Percentiles rank a stretch among this genome's conserved stretches.
Conservation (phyloP, 495 filamentous ascomycete genomes). For the Neurospora pannonica region DNA sequence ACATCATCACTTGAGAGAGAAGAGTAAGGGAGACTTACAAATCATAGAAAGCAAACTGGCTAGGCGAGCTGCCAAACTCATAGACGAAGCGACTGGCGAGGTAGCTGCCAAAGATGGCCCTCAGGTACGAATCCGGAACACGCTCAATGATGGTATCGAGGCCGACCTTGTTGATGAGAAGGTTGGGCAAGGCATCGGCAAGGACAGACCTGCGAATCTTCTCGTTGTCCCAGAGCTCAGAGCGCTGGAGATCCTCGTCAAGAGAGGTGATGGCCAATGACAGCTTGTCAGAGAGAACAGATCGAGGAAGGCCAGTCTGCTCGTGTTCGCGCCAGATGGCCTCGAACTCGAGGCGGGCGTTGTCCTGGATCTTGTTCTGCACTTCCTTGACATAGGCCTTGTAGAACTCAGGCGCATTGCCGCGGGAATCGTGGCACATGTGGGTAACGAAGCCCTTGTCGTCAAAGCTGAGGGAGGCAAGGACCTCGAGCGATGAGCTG, state of each 20-base stretch:
- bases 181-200: constrained; percentile 72
- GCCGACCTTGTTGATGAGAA: constrained; percentile 82
- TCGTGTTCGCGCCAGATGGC: constrained; percentile 94
- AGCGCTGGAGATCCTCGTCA: constrained; percentile 89
- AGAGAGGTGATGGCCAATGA: constrained; percentile 86
- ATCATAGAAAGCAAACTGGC: constrained; percentile 96
- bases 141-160: constrained; percentile 76
- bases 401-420: constrained; percentile 82
- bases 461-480: constrained; percentile 89
- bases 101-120: constrained; percentile 92
- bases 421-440: constrained; percentile 80
- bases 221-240: constrained; percentile 81
- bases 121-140: constrained; percentile 86
- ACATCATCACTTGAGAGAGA: neutral
- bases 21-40: constrained; percentile 58
- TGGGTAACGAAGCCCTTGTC: constrained; percentile 78
- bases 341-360: constrained; percentile 89
- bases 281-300: constrained; percentile 79
- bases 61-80: constrained; percentile 81
- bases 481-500: constrained; percentile 92
- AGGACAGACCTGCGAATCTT: constrained; percentile 69
- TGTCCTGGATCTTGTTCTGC: constrained; percentile 77
- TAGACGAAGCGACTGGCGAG: constrained; percentile 94
- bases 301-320: constrained; percentile 66
- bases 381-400: constrained; percentile 84